Evolutionary conservation across 768 basidiomycete genomes (phyloP), one percentile per base, ranked within the genome.

Genomic region (Phylloporus arenicola): DNA sequence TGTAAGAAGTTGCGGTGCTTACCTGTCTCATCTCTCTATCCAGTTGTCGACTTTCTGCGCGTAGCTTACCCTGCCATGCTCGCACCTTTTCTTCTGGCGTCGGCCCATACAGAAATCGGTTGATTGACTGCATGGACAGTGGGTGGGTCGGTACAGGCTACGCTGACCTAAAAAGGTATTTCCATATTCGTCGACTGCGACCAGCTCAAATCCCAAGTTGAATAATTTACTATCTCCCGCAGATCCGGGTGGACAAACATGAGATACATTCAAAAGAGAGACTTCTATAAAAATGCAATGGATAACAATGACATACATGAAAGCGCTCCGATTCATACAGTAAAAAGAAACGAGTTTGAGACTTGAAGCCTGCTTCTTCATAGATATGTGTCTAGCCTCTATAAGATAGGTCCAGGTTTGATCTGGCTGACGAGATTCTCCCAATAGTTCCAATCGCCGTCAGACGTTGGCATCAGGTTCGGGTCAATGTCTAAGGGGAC

Each of bases 21-120:
- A 95, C 94, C 86, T 95, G 89, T 75, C 85, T 86, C 76, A 93
- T 93, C 75, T 98, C 96, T 70, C 92, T 77, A 56, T 99, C 96
- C 50, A 99, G 70, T 52, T 79, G 76, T 22, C 96, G 80, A 62
- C 83, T 77, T 68, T 98, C 91, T 50, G 78, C 69, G 47, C 90
- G 85, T 48, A 99, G 73, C 69, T 89, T 92, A 17, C 76, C 60
- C 68, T 98, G 93, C 96, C 96, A 99, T 70, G 80, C 78, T 45
- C 87, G 81, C 12, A 98, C 86, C 62, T 81, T 84, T 73, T 99
- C 96, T 69, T 98, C 93, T 20, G 94, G 87, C 0, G 95, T 92
- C 16, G 93, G 95, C 3, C 96, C 96, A 72, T 98, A 97, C 40
- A 99, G 70, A 67, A 94, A 93, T 37, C 92, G 83, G 67, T 92